Evolutionary conservation across 2,329 filamentous ascomycete genomes (phyloP).

Genomic region (Phaeosphaeriaceae sp.): DNA sequence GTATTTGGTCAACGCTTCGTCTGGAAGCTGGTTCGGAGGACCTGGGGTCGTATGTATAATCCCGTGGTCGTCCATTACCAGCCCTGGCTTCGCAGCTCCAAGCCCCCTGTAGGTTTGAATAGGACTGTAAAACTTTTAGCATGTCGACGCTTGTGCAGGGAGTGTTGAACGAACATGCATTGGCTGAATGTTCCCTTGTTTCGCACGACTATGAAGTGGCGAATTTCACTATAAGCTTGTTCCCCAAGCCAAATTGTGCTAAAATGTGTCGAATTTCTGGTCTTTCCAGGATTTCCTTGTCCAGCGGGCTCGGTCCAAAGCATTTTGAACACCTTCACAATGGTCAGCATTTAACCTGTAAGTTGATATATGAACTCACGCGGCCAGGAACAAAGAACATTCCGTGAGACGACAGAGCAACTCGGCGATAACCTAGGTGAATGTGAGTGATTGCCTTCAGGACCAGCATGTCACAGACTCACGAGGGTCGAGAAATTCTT

Average conservation of each 20-base stretch:
- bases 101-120: constrained; percentile 30
- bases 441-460: background rate
- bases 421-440: background rate
- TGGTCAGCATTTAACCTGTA: background rate
- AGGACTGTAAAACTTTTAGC: constrained; percentile 16
- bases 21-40: constrained; percentile 2
- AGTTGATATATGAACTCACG: background rate
- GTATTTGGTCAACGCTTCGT: constrained; percentile 43
- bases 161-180: constrained; percentile 20
- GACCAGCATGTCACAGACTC: background rate
- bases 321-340: constrained; percentile 26
- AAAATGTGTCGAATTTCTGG: constrained; percentile 25
- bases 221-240: constrained; percentile 23
- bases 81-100: constrained; percentile 19
- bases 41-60: constrained; percentile 29
- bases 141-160: background rate
- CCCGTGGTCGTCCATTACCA: constrained; percentile 23
- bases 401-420: background rate
- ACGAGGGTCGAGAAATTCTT: constrained; percentile 2
- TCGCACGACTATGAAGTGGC: constrained; percentile 28
- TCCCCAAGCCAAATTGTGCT: constrained; percentile 16
- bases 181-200: constrained; percentile 24
- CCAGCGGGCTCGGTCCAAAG: constrained; percentile 28
- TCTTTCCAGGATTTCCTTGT: constrained; percentile 10
- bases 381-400: background rate